A percentile compares a stretch with the other conserved stretches of the same genome.
phyloP scores from a whole-genome alignment of 2,329 filamentous ascomycete species.

The Aspergillus sp. region DNA sequence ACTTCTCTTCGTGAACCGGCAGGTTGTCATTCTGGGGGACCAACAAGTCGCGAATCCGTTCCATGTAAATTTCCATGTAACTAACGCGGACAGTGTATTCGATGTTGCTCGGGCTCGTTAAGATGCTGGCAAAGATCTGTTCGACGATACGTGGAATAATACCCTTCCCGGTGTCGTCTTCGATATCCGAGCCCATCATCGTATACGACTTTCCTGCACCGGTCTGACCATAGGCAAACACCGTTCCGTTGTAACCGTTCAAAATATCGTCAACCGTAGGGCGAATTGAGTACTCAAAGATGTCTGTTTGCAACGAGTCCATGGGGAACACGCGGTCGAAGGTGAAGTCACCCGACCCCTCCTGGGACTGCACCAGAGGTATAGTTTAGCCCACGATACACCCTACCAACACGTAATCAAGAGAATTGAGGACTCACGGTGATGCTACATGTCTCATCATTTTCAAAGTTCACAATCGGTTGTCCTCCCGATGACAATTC shows the following conservation, averaged over 20 bases:
- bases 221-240: slow-evolving; percentile 97
- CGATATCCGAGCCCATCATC: slow-evolving; percentile 96
- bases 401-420: neutral
- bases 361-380: slow-evolving; percentile 57
- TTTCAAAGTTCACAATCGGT: slow-evolving; percentile 82
- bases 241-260: slow-evolving; percentile 98
- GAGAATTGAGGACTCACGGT: slow-evolving; percentile 54
- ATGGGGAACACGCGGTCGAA: slow-evolving; percentile 98
- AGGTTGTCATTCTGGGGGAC: slow-evolving; percentile 92
- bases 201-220: slow-evolving; percentile 98
- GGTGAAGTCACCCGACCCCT: slow-evolving; percentile 80
- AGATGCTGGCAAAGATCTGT: slow-evolving; percentile 93
- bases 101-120: slow-evolving; percentile 84
- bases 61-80: slow-evolving; percentile 99
- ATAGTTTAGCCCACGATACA: neutral
- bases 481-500: slow-evolving; percentile 86
- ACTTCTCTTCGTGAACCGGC: slow-evolving; percentile 97
- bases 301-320: slow-evolving; percentile 79
- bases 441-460: slow-evolving; percentile 79
- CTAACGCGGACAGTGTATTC: slow-evolving; percentile 98
- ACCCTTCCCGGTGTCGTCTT: slow-evolving; percentile 78
- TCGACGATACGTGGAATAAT: slow-evolving; percentile 96
- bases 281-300: slow-evolving; percentile 97
- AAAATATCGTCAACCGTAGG: slow-evolving; percentile 96
- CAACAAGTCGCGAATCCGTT: slow-evolving; percentile 88